These are phyloP conservation scores for Aspergillus latus DNA, from an alignment of 2,329 filamentous ascomycete genomes.

Conservation along the genomic window DNA sequence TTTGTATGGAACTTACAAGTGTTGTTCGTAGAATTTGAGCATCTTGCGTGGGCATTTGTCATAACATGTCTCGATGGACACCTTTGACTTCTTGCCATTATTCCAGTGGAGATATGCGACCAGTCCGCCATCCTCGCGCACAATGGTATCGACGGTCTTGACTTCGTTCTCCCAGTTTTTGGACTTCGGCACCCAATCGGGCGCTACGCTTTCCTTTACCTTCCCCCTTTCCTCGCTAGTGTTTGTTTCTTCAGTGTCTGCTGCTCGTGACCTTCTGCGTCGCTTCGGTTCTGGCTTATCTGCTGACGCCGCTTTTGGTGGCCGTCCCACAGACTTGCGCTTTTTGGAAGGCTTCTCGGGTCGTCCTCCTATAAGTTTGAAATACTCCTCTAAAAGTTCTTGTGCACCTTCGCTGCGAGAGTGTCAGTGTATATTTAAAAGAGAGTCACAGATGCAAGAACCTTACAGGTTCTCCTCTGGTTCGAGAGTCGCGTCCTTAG, in stretches of 20 bases:
- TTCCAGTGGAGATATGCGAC: slow-evolving; percentile 46
- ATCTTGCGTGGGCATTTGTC: slow-evolving; percentile 47
- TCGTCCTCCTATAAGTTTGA: slow-evolving; percentile 42
- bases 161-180: slow-evolving; percentile 48
- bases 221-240: slow-evolving; percentile 18
- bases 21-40: slow-evolving; percentile 51
- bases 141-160: slow-evolving; percentile 44
- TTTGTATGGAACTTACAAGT: slow-evolving; percentile 40
- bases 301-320: slow-evolving; percentile 26
- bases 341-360: slow-evolving; percentile 37
- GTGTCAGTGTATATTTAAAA: slow-evolving; percentile 20
- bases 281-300: slow-evolving; percentile 28
- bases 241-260: slow-evolving; percentile 21
- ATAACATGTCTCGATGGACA: slow-evolving; percentile 43
- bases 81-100: slow-evolving; percentile 46
- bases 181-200: slow-evolving; percentile 41
- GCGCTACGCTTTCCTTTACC: slow-evolving; percentile 5
- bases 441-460: not conserved
- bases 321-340: slow-evolving; percentile 35
- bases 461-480: slow-evolving; percentile 47
- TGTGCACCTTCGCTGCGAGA: slow-evolving; percentile 38
- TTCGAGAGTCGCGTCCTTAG: slow-evolving; percentile 46
- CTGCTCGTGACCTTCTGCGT: slow-evolving; percentile 28
- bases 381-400: slow-evolving; percentile 44
- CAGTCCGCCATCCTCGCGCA: slow-evolving; percentile 38